phyloP scores from a whole-genome alignment of 2,329 filamentous ascomycete species.

The Stagonosporopsis cucurbitacearum region DNA sequence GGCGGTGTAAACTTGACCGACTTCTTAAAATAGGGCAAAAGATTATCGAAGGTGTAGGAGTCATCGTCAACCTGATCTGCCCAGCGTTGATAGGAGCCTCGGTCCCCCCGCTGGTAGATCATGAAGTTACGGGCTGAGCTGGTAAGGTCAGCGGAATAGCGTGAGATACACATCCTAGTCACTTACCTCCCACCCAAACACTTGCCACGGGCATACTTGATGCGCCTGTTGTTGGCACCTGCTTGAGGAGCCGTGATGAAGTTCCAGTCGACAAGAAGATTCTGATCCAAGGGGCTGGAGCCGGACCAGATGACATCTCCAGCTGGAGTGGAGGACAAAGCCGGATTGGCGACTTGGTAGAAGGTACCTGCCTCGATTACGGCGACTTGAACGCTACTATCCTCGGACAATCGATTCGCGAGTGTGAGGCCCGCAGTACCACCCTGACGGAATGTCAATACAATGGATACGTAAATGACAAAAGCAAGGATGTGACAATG shows the following conservation, averaged over 20 bases:
- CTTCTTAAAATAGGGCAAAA: conserved; percentile 39
- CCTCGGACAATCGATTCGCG: conserved; percentile 21
- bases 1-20: conserved; percentile 40
- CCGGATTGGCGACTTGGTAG: conserved; percentile 27
- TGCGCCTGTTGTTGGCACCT: conserved; percentile 19
- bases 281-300: conserved; percentile 24
- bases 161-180: background rate
- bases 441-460: conserved; percentile 2
- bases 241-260: conserved; percentile 39
- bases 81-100: conserved; percentile 36
- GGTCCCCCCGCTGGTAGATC: conserved; percentile 30
- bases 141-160: background rate
- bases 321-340: conserved; percentile 21
- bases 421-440: conserved; percentile 23
- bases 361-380: conserved; percentile 33
- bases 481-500: background rate
- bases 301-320: conserved; percentile 31
- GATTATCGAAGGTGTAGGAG: conserved; percentile 37
- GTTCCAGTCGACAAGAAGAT: conserved; percentile 37
- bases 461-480: background rate
- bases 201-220: conserved; percentile 42
- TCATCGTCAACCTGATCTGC: conserved; percentile 38
- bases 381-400: conserved; percentile 20
- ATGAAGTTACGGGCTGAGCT: conserved; percentile 32
- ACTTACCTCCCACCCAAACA: conserved; percentile 34